Evolutionary conservation across 2,329 filamentous ascomycete genomes (phyloP).

Genomic region (Fusarium mangiferae): DNA sequence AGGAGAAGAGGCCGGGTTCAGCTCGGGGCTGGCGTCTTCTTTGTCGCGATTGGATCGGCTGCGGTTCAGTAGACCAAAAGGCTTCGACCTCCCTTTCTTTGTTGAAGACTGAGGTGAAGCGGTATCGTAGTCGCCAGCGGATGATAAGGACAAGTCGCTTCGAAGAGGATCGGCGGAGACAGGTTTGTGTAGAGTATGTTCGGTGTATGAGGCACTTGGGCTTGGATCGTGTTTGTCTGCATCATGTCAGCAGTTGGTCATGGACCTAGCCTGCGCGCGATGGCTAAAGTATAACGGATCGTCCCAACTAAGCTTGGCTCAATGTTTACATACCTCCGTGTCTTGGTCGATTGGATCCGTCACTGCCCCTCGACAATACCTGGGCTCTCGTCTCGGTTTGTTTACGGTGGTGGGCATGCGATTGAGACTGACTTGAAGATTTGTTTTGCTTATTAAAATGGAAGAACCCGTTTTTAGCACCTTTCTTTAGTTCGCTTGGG

Average conservation of each 20-base stretch:
- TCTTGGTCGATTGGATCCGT: slow-evolving; percentile 45
- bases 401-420: slow-evolving; percentile 42
- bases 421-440: slow-evolving; percentile 50
- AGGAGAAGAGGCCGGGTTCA: slow-evolving; percentile 43
- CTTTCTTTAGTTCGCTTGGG: slow-evolving; percentile 53
- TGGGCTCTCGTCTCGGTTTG: slow-evolving; percentile 52
- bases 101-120: slow-evolving; percentile 47
- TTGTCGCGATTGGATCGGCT: slow-evolving; percentile 64
- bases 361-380: slow-evolving; percentile 51
- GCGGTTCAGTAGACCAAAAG: slow-evolving; percentile 64
- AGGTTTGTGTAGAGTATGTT: slow-evolving; percentile 52
- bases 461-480: slow-evolving; percentile 62
- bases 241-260: slow-evolving; percentile 37
- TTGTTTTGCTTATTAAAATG: slow-evolving; percentile 61
- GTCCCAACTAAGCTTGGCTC: slow-evolving; percentile 24
- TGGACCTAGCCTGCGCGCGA: slow-evolving; percentile 16
- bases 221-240: slow-evolving; percentile 36
- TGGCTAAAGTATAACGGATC: slow-evolving; percentile 31
- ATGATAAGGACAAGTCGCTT: slow-evolving; percentile 64
- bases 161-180: slow-evolving; percentile 56
- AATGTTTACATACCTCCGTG: slow-evolving; percentile 49
- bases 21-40: slow-evolving; percentile 55
- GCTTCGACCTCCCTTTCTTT: slow-evolving; percentile 65
- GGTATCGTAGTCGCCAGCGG: slow-evolving; percentile 59
- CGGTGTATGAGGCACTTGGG: slow-evolving; percentile 36